Base-by-base conservation (phyloP, 2,329 filamentous ascomycete genomes). In the Alternaria rosae region DNA sequence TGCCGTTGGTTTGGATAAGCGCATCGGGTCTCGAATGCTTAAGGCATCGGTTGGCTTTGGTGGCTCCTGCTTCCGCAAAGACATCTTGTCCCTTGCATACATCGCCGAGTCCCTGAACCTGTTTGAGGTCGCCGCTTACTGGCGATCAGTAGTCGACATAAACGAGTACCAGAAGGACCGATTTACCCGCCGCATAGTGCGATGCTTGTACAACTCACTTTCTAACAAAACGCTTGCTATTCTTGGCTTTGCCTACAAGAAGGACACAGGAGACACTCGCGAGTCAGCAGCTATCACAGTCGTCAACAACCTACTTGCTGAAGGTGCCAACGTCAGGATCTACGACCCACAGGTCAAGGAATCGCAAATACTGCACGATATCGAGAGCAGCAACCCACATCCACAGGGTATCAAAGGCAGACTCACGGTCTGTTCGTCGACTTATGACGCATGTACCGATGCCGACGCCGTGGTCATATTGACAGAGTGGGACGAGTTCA, bases 1-100 rank as follows among this genome's bases (percentile, higher is more conserved):
- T 35, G 87, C 89, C 6, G 85, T 92, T 28, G 92, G 92, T 52
- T 82, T 88, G 38, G 92, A 94, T 71, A 84, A 85, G 8, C 86
- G 92, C 52, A 92, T 94, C 60, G 92, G 92, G 7, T 83, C 86
- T 64, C 88, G 89, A 75, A 92, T 93, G 79, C 83, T 94, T 42
- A 89, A 91, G 78, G 89, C 91, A 8, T 89, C 89, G 41, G 86
- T 93, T 32, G 92, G 92, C 15, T 94, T 94, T 71, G 91, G 92
- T 57, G 92, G 92, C 20, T 91, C 88, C 63, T 94, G 92, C 79
- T 93, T 94, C 83, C 88, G 90, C 78, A 94, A 94, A 79, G 92
- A 94, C 73, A 87, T 93, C 43, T 83, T 92, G 51, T 91, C 87
- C 77, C 81, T 94, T 38, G 86, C 89, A 17, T 93, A 94, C 79